Evolutionary conservation across 768 basidiomycete species (phyloP).

Genomic region (Crassisporium funariophilum): DNA sequence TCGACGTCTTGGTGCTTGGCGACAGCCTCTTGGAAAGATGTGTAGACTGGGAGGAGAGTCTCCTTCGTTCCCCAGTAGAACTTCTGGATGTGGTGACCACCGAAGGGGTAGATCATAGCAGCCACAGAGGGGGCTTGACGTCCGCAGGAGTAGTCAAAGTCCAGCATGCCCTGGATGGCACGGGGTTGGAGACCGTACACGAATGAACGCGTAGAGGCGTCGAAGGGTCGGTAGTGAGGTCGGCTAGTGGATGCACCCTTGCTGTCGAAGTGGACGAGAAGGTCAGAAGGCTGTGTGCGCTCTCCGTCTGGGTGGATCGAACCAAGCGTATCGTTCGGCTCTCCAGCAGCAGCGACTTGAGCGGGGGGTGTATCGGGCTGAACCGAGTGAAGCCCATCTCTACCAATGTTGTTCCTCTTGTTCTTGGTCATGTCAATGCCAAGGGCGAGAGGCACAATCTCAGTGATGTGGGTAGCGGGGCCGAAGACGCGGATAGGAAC

Average conservation of each 20-base stretch:
- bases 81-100: slow-evolving; percentile 99
- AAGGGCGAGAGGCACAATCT: slow-evolving; percentile 97
- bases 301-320: slow-evolving; percentile 75
- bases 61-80: slow-evolving; percentile 99
- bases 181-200: slow-evolving; percentile 99
- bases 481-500: slow-evolving; percentile 97
- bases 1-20: slow-evolving; percentile 96
- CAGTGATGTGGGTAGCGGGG: slow-evolving; percentile 98
- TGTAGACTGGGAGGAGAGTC: slow-evolving; percentile 97
- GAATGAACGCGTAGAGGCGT: slow-evolving; percentile 91
- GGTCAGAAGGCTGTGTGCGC: slow-evolving; percentile 83
- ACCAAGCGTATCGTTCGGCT: slow-evolving; percentile 55
- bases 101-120: slow-evolving; percentile 99
- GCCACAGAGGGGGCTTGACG: slow-evolving; percentile 90
- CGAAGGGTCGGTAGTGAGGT: slow-evolving; percentile 90
- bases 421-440: slow-evolving; percentile 62
- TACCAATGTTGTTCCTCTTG: slow-evolving; percentile 36
- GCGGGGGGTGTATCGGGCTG: slow-evolving; percentile 41
- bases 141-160: slow-evolving; percentile 99
- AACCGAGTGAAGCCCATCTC: slow-evolving; percentile 35
- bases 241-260: slow-evolving; percentile 45
- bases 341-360: slow-evolving; percentile 39
- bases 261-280: slow-evolving; percentile 87
- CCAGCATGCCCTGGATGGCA: slow-evolving; percentile 95
- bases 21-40: slow-evolving; percentile 85